Percentiles rank a stretch among this genome's conserved stretches.
Evolutionary conservation across 139 green algal species (phyloP).

Genomic region (Chlorella sp.): DNA sequence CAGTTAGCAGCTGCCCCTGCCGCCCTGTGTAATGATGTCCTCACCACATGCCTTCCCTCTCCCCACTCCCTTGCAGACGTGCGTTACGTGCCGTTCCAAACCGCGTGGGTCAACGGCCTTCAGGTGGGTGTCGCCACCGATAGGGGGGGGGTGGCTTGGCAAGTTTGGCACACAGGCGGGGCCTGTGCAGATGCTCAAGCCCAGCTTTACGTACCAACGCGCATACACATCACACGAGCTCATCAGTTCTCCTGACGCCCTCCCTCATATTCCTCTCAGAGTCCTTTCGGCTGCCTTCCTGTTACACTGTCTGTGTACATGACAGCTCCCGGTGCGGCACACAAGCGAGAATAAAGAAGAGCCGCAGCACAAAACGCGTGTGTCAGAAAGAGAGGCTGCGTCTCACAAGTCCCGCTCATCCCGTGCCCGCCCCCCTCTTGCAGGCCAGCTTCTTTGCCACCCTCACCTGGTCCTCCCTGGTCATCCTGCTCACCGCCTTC

Average conservation of each 20-base stretch:
- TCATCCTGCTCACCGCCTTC: constrained; percentile 38
- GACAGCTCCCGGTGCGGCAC: no score
- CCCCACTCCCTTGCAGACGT: neutral
- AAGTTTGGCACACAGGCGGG: neutral
- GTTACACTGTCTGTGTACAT: no score
- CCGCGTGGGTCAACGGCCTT: constrained; percentile 60
- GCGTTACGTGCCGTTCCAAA: constrained; percentile 31
- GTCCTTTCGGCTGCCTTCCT: no score
- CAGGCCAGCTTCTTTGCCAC: constrained; percentile 48
- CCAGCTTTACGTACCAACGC: neutral
- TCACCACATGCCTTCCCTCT: no score
- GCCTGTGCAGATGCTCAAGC: neutral
- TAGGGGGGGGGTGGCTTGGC: neutral
- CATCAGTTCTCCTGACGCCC: neutral
- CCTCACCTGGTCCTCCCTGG: constrained; percentile 43
- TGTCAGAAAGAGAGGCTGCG: no score
- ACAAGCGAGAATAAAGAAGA: no score
- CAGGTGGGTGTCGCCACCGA: neutral
- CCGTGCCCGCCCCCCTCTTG: neutral
- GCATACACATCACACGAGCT: neutral
- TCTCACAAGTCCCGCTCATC: no score
- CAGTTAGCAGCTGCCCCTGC: no score
- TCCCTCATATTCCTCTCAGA: constrained; percentile 32
- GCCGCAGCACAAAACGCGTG: no score
- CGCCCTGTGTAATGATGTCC: no score